Base-by-base conservation (phyloP, 345 rosid species). In the Populus euphratica region DNA sequence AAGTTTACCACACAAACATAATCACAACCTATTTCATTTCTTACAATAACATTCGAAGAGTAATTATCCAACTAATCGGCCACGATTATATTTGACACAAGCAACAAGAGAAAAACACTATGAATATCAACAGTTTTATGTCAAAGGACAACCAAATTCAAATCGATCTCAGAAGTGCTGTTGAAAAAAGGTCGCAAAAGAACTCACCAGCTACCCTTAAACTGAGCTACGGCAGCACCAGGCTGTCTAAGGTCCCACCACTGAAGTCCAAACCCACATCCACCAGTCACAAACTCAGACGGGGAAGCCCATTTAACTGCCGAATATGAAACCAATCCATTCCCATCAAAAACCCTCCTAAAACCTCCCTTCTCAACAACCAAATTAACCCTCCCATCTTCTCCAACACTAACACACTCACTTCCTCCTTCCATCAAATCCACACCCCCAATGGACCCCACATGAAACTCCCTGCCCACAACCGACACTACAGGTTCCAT, bases 181-280 rank as follows among this genome's bases (percentile, higher is more conserved):
- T 23, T 61, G 74, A 1, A n/a, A 44, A 47, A 47, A 4, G 16
- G 18, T 61, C 25, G 16, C 73, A 79, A 68, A 36, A 41, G 29
- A 33, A 52, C 95, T 83, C 84, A 93, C 98, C 94, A 90, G 74
- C 78, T 86, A 39, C 92, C 91, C 76, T 95, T 92, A 63, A 93
- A 91, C 87, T 86, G 92, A 2, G 92, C 88, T 56, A 88, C 98
- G 4, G 97, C 85, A 35, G 89, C 90, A 75, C 90, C 93, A 17
- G 91, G 76, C 71, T 82, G 90, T 83, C 98, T 87, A 77, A 80
- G 87, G 84, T 95, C 99, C 99, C 98, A 95, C 96, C 94, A 89
- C 41, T 89, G 97, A 52, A 95, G 77, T 72, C 96, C 91, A 76
- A 89, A 91, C 27, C 98, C 98, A 61, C 76, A 87, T 36, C 99